These are phyloP conservation scores for Erysimum cheiri DNA, from an alignment of 441 rosid species.

Conservation along the genomic window DNA sequence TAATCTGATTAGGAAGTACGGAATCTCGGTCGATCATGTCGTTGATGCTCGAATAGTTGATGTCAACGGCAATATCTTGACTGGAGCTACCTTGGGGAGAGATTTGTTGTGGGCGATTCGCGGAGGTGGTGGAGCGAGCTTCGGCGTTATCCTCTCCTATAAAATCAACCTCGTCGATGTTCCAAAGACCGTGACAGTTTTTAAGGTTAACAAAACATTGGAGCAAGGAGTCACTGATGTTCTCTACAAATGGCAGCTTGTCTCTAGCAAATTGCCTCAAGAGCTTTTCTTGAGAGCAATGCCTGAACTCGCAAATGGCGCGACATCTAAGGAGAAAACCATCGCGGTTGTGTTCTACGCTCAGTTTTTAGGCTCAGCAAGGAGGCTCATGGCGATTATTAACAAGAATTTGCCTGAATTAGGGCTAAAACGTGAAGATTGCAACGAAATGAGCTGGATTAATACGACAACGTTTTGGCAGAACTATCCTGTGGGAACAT, in stretches of 20 bases:
- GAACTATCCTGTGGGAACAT: slow-evolving; percentile 47
- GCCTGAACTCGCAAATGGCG: slow-evolving; percentile 29
- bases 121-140: slow-evolving; percentile 73
- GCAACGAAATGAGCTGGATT: slow-evolving; percentile 65
- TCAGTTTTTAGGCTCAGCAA: slow-evolving; percentile 55
- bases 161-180: slow-evolving; percentile 60
- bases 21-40: slow-evolving; percentile 37
- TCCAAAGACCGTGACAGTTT: slow-evolving; percentile 61
- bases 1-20: slow-evolving; percentile 38
- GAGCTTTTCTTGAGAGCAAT: slow-evolving; percentile 66
- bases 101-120: slow-evolving; percentile 75
- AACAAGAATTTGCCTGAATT: slow-evolving; percentile 56
- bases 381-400: slow-evolving; percentile 35
- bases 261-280: slow-evolving; percentile 53
- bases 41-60: slow-evolving; percentile 37
- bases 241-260: slow-evolving; percentile 61
- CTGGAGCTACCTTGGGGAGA: slow-evolving; percentile 61
- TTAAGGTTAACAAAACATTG: slow-evolving; percentile 55
- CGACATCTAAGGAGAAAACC: slow-evolving; percentile 38
- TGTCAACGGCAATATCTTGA: slow-evolving; percentile 38
- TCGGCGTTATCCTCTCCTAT: slow-evolving; percentile 67
- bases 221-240: slow-evolving; percentile 53
- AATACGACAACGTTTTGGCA: slow-evolving; percentile 58
- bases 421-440: slow-evolving; percentile 55
- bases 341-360: slow-evolving; percentile 51